Evolutionary conservation across 2,329 filamentous ascomycete species (phyloP).

Genomic region (Cladophialophora yegresii): DNA sequence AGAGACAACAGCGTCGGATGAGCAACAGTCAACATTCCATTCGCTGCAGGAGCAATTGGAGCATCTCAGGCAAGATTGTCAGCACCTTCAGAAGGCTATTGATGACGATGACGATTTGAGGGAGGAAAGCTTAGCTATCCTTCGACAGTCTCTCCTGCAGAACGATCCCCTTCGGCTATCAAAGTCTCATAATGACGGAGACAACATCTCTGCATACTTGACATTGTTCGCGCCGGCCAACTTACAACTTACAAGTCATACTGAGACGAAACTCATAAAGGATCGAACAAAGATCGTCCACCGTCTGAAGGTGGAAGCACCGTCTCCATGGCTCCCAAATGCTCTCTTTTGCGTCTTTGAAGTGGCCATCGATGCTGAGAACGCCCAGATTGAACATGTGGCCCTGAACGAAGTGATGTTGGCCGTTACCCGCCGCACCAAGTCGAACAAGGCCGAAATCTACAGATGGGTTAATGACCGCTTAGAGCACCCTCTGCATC

Average conservation of each 20-base stretch:
- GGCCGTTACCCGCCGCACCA: slow-evolving; percentile 2
- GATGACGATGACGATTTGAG: slow-evolving; percentile 14
- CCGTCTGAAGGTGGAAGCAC: slow-evolving; percentile 26
- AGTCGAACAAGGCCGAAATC: slow-evolving; percentile 18
- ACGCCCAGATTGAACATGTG: slow-evolving; percentile 22
- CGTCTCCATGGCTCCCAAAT: slow-evolving; percentile 32
- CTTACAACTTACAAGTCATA: slow-evolving; percentile 25
- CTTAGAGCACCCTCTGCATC: slow-evolving; percentile 28
- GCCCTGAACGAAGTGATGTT: slow-evolving; percentile 10
- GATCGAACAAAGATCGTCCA: slow-evolving; percentile 28
- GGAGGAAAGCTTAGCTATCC: slow-evolving; percentile 13
- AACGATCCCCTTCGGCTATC: background rate
- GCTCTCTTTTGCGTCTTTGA: slow-evolving; percentile 26
- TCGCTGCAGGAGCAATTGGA: slow-evolving; percentile 18
- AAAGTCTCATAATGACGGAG: background rate
- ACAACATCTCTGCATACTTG: slow-evolving; percentile 20
- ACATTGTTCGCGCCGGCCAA: slow-evolving; percentile 35
- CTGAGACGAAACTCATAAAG: slow-evolving; percentile 15
- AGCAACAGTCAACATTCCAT: slow-evolving; percentile 19
- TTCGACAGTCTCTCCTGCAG: slow-evolving; percentile 5
- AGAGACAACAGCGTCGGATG: slow-evolving; percentile 7
- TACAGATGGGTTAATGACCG: slow-evolving; percentile 31
- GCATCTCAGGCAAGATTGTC: slow-evolving; percentile 13
- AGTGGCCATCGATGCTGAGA: slow-evolving; percentile 28
- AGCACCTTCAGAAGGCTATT: slow-evolving; percentile 19